A percentile compares a stretch with the other conserved stretches of the same genome.
Evolutionary conservation across 257 asterid species (phyloP).

Genomic region (Solanum rostratum): DNA sequence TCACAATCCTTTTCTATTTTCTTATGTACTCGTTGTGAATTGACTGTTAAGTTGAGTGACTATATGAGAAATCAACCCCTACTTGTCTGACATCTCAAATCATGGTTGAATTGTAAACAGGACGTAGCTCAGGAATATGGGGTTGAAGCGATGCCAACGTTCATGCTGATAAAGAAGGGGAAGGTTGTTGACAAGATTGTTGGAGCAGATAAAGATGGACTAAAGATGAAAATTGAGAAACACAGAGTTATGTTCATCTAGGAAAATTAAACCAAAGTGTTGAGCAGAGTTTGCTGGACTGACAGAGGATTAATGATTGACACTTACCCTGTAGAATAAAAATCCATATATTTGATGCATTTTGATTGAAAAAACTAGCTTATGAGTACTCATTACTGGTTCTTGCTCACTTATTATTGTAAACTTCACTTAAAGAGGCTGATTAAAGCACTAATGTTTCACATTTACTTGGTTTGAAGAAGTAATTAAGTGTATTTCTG

Average conservation of each 20-base stretch:
- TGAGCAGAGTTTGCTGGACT: background rate
- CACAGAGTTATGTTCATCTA: conserved; percentile 16
- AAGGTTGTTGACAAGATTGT: conserved; percentile 45
- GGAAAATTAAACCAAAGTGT: background rate
- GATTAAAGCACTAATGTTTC: background rate
- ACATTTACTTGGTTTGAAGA: background rate
- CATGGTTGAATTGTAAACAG: conserved; percentile 15
- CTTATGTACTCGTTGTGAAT: too few species aligned
- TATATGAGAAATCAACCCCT: background rate
- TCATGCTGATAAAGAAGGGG: conserved; percentile 48
- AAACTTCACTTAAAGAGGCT: background rate
- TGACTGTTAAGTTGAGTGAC: background rate
- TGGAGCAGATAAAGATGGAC: conserved; percentile 45
- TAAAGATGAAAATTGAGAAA: conserved; percentile 43
- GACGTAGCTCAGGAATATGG: conserved; percentile 50
- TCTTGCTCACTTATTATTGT: background rate
- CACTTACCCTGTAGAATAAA: background rate
- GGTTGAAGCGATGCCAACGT: conserved; percentile 57
- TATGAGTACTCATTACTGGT: background rate
- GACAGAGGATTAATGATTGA: background rate
- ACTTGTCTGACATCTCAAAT: background rate
- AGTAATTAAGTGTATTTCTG: background rate
- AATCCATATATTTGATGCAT: background rate
- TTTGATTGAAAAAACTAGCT: background rate
- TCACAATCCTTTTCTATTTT: background rate